Conservation (phyloP, 306 rosid genomes). For the Cucurbita pepo region DNA sequence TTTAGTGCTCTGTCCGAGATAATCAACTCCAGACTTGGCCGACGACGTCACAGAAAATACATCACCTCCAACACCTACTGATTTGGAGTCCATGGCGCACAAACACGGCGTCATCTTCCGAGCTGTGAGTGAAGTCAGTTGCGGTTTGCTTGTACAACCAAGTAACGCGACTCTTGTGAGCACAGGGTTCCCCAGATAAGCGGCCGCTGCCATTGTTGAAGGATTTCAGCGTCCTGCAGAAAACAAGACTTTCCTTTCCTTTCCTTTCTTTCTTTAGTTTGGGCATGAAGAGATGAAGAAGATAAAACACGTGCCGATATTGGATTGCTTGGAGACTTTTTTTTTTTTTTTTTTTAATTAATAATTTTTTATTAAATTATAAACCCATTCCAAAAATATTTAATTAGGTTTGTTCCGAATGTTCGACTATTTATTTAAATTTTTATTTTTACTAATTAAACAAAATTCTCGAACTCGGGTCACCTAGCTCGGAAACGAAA, state of each 20-base stretch:
- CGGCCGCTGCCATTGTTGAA: conserved; percentile 8
- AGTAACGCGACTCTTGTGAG: conserved; percentile 1
- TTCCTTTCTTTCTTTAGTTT: too few relatives aligned
- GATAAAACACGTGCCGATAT: neutral
- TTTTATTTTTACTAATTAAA: too few relatives aligned
- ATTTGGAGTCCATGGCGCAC: conserved; percentile 9
- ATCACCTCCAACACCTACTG: conserved; percentile 29
- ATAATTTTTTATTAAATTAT: too few relatives aligned
- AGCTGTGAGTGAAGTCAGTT: neutral
- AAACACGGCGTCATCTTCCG: neutral
- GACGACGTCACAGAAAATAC: conserved; percentile 63
- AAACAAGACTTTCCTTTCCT: neutral
- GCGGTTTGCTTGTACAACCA: neutral
- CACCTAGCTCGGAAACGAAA: too few relatives aligned
- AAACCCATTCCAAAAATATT: too few relatives aligned
- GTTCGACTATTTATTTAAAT: too few relatives aligned
- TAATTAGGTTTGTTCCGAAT: too few relatives aligned
- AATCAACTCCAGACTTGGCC: conserved; percentile 55
- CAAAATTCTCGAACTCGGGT: too few relatives aligned
- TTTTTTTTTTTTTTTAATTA: too few relatives aligned
- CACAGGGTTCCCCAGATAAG: conserved; percentile 9
- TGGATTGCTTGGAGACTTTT: neutral
- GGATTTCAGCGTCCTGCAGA: conserved; percentile 11
- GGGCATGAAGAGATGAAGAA: neutral
- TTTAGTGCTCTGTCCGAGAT: conserved; percentile 83